A percentile compares a stretch with the other conserved stretches of the same genome.
Evolutionary conservation across 768 basidiomycete species (phyloP).

Genomic region (Roridomyces roridus): DNA sequence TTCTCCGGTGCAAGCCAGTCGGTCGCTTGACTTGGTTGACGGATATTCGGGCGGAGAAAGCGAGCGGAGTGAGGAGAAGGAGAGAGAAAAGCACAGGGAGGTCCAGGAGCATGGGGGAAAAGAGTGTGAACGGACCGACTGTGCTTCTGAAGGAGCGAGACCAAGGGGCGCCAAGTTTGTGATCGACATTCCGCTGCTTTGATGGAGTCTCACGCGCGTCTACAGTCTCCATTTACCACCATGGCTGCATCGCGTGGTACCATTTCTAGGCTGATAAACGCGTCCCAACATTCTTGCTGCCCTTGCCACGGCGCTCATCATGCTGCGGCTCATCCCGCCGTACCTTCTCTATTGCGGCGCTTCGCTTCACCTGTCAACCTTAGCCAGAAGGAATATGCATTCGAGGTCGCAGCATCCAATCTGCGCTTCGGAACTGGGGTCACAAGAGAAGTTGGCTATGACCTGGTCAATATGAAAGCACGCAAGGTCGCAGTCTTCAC

Average conservation of each 20-base stretch:
- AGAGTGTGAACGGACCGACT: conserved; percentile 14
- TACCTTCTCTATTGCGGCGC: conserved; percentile 62
- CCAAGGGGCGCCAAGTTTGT: too few relatives aligned
- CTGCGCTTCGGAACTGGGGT: conserved; percentile 91
- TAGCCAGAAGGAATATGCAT: conserved; percentile 88
- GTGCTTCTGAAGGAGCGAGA: too few relatives aligned
- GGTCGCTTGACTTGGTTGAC: conserved; percentile 51
- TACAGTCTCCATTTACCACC: too few relatives aligned
- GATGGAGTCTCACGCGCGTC: not conserved
- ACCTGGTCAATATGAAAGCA: conserved; percentile 92
- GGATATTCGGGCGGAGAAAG: conserved; percentile 53
- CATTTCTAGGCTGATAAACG: conserved; percentile 77
- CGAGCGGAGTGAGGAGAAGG: conserved; percentile 35
- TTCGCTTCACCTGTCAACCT: conserved; percentile 79
- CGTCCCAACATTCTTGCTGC: conserved; percentile 74
- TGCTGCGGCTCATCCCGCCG: conserved; percentile 50
- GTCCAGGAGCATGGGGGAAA: conserved; percentile 21
- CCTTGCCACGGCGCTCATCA: conserved; percentile 78
- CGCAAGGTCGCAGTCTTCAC: conserved; percentile 96
- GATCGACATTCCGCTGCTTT: too few relatives aligned
- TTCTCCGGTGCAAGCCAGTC: conserved; percentile 42
- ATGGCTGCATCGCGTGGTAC: conserved; percentile 65
- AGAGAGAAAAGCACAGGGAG: conserved; percentile 27
- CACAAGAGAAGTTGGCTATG: conserved; percentile 91
- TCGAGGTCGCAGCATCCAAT: conserved; percentile 91